Evolutionary conservation across 352 stramenopile species (phyloP).

Genomic region (Globisporangium iwayamae): DNA sequence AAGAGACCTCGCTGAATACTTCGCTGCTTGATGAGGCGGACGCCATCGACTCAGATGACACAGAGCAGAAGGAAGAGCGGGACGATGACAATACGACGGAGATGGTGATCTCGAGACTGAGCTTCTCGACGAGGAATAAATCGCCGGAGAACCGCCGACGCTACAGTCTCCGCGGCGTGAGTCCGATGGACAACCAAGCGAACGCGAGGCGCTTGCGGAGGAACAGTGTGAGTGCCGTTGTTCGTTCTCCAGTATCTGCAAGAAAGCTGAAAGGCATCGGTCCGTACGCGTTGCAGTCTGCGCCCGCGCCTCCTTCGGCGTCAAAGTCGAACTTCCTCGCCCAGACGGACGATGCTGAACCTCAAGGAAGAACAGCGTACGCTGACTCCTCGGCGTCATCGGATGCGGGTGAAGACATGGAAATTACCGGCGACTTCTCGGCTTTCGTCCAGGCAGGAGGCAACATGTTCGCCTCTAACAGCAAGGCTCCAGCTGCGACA

Average conservation of each 20-base stretch:
- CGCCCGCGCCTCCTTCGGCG: constrained; percentile 8
- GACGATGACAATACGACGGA: constrained; percentile 12
- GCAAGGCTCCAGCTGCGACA: constrained; percentile 2
- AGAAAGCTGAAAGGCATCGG: constrained; percentile 17
- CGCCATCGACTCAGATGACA: constrained; percentile 41
- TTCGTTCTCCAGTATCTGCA: constrained; percentile 16
- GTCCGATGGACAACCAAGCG: constrained; percentile 72
- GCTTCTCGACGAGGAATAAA: constrained; percentile 21
- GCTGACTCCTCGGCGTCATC: constrained; percentile 78
- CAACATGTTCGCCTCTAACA: constrained; percentile 13
- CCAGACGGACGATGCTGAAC: constrained; percentile 3
- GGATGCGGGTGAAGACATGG: constrained; percentile 81
- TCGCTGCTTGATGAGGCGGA: constrained; percentile 81
- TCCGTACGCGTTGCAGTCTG: constrained; percentile 7
- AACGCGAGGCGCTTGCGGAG: constrained; percentile 53
- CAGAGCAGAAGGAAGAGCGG: constrained; percentile 22
- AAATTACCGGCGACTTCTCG: constrained; percentile 80
- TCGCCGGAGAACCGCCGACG: constrained; percentile 35
- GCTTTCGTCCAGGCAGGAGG: constrained; percentile 28
- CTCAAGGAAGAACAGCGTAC: constrained; percentile 40
- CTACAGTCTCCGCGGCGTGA: constrained; percentile 70
- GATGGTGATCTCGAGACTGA: constrained; percentile 24
- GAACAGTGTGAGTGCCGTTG: constrained; percentile 28
- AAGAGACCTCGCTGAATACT: constrained; percentile 81
- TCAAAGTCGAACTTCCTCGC: constrained; percentile 48